A percentile compares a stretch with the other conserved stretches of the same genome.
Evolutionary conservation across 139 green algal species (phyloP).

Genomic region (Diplosphaera chodatii): DNA sequence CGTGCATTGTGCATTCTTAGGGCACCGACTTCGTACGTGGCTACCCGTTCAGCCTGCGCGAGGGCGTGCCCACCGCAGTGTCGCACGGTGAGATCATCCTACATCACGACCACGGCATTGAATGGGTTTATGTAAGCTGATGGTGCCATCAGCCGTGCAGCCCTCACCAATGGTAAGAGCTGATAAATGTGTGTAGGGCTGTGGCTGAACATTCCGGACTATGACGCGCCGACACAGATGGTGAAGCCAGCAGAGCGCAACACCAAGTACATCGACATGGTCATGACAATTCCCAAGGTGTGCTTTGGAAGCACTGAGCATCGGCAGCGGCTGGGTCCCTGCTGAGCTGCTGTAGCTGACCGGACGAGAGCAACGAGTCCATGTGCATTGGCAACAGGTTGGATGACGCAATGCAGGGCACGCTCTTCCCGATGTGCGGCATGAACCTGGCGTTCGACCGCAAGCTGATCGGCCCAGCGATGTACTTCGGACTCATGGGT

Average conservation of each 20-base stretch:
- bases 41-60: slow-evolving; percentile 79
- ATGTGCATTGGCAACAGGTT: too few relatives aligned
- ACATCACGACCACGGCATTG: background rate
- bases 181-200: slow-evolving; percentile 53
- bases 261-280: slow-evolving; percentile 86
- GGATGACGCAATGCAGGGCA: slow-evolving; percentile 49
- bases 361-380: too few relatives aligned
- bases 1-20: background rate
- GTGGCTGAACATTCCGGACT: slow-evolving; percentile 98
- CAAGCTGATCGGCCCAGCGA: slow-evolving; percentile 82
- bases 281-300: slow-evolving; percentile 92
- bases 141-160: too few relatives aligned
- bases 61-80: slow-evolving; percentile 84
- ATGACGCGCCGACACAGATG: slow-evolving; percentile 96
- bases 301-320: background rate
- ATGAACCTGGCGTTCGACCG: slow-evolving; percentile 97
- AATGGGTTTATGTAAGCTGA: too few relatives aligned
- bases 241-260: slow-evolving; percentile 95
- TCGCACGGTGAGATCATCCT: slow-evolving; percentile 59
- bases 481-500: slow-evolving; percentile 98
- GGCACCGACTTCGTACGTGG: slow-evolving; percentile 81
- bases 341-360: too few relatives aligned
- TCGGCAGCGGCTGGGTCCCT: too few relatives aligned
- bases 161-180: too few relatives aligned
- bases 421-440: slow-evolving; percentile 94